A percentile compares a stretch with the other conserved stretches of the same genome.
Evolutionary conservation across 2,329 filamentous ascomycete genomes (phyloP).

Genomic region (Intubia oerlemansii): DNA sequence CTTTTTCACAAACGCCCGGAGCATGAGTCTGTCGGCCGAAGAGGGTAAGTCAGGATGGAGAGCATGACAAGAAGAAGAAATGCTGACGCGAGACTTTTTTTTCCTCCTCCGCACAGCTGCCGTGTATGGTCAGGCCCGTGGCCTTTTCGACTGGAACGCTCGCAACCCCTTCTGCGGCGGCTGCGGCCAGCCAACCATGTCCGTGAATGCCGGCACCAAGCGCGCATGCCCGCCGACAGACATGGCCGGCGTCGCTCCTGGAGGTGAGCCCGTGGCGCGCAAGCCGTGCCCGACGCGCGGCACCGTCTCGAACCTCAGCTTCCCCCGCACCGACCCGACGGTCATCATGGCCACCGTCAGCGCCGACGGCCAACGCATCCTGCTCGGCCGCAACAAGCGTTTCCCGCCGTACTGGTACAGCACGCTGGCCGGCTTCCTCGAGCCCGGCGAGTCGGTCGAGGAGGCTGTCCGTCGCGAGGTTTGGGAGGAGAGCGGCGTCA

Average conservation of each 20-base stretch:
- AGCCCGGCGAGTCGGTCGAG: slow-evolving; percentile 69
- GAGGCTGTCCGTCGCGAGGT: slow-evolving; percentile 68
- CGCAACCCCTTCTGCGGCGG: slow-evolving; percentile 82
- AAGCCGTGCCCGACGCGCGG: slow-evolving; percentile 60
- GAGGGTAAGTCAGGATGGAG: slow-evolving; percentile 26
- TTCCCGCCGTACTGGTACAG: slow-evolving; percentile 77
- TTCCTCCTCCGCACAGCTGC: slow-evolving; percentile 35
- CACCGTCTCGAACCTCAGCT: slow-evolving; percentile 75
- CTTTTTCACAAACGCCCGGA: slow-evolving; percentile 38
- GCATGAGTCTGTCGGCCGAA: slow-evolving; percentile 21
- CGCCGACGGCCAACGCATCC: slow-evolving; percentile 50
- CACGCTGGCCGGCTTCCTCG: slow-evolving; percentile 71
- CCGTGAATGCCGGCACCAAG: slow-evolving; percentile 62
- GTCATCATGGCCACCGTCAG: slow-evolving; percentile 90
- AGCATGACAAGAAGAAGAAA: too few species aligned
- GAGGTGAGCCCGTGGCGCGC: slow-evolving; percentile 27
- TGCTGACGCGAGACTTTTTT: not conserved
- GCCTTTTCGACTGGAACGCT: slow-evolving; percentile 82
- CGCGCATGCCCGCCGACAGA: slow-evolving; percentile 57
- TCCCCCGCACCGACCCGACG: slow-evolving; percentile 81
- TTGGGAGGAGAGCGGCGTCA: slow-evolving; percentile 68
- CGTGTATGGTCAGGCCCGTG: slow-evolving; percentile 74
- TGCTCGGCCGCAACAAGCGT: slow-evolving; percentile 68
- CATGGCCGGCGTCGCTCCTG: slow-evolving; percentile 23
- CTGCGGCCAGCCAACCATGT: slow-evolving; percentile 67